Evolutionary conservation across 2,329 filamentous ascomycete genomes (phyloP).

Genomic region (Dothistroma septosporum): DNA sequence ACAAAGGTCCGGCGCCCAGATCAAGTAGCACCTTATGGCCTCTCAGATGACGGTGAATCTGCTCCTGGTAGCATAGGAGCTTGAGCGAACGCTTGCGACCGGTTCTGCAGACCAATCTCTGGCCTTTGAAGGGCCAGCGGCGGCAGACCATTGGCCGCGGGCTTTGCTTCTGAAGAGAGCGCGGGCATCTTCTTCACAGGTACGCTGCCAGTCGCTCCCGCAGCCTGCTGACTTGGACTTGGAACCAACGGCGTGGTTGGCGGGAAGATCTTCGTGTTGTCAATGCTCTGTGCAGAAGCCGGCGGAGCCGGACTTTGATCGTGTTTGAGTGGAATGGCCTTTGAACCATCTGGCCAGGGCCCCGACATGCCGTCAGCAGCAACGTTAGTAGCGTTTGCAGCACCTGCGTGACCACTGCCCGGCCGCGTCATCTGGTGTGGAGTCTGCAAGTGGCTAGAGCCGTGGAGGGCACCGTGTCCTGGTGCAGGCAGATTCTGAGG

Average conservation of each 20-base stretch:
- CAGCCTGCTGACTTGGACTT: constrained; percentile 25
- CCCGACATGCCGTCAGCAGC: constrained; percentile 34
- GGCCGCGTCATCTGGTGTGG: constrained; percentile 19
- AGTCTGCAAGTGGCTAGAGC: constrained; percentile 2
- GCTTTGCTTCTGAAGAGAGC: not conserved
- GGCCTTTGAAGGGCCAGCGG: not conserved
- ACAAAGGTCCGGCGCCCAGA: not conserved
- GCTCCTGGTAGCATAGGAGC: not conserved
- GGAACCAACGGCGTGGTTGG: constrained; percentile 27
- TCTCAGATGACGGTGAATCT: not conserved
- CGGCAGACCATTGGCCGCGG: not conserved
- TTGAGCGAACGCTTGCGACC: not conserved
- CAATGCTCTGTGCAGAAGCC: constrained; percentile 16
- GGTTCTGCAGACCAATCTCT: not conserved
- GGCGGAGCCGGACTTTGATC: constrained; percentile 24
- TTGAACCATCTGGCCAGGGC: constrained; percentile 31
- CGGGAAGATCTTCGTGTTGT: constrained; percentile 24
- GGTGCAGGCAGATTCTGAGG: constrained; percentile 13
- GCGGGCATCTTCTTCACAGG: constrained; percentile 31
- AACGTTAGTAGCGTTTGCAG: constrained; percentile 21
- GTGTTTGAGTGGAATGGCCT: constrained; percentile 33
- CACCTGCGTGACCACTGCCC: constrained; percentile 7
- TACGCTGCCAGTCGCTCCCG: constrained; percentile 24
- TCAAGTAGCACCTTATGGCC: not conserved
- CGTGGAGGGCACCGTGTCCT: constrained; percentile 12